A percentile compares a stretch with the other conserved stretches of the same genome.
These are phyloP conservation scores for Paraphaeosphaeria sporulosa DNA, from an alignment of 2,329 filamentous ascomycete species.

Conservation along the genomic window DNA sequence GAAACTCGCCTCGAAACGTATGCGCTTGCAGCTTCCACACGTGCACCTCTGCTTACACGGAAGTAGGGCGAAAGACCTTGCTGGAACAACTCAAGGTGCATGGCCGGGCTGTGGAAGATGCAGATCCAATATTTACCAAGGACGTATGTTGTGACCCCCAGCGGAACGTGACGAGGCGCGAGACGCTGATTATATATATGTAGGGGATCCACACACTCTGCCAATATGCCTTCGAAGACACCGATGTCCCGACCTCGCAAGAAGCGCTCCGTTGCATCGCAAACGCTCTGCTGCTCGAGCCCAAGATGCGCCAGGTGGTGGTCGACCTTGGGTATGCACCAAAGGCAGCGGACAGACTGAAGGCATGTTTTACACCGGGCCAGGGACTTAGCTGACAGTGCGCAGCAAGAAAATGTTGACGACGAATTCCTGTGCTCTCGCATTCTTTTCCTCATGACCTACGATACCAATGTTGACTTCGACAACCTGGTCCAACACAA, in stretches of 20 bases:
- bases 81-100: conserved; percentile 76
- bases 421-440: conserved; percentile 87
- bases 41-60: conserved; percentile 16
- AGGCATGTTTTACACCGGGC: conserved; percentile 49
- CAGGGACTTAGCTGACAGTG: conserved; percentile 12
- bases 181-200: conserved; percentile 18
- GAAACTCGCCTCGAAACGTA: conserved; percentile 67
- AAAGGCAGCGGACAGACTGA: conserved; percentile 74
- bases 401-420: conserved; percentile 72
- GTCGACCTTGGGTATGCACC: conserved; percentile 73
- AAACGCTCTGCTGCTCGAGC: conserved; percentile 79
- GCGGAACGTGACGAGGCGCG: neutral
- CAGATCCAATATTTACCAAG: conserved; percentile 84
- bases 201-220: conserved; percentile 79
- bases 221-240: conserved; percentile 74
- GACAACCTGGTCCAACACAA: conserved; percentile 70
- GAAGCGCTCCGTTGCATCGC: conserved; percentile 84
- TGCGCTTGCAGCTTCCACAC: conserved; percentile 29
- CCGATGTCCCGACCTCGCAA: conserved; percentile 65
- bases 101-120: conserved; percentile 74
- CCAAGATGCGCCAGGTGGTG: conserved; percentile 73
- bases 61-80: conserved; percentile 66
- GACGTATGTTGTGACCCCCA: conserved; percentile 60
- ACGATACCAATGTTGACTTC: conserved; percentile 74
- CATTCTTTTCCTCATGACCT: conserved; percentile 81